These are phyloP conservation scores for Cynanchum wilfordii DNA, from an alignment of 257 asterid species.

Conservation along the genomic window DNA sequence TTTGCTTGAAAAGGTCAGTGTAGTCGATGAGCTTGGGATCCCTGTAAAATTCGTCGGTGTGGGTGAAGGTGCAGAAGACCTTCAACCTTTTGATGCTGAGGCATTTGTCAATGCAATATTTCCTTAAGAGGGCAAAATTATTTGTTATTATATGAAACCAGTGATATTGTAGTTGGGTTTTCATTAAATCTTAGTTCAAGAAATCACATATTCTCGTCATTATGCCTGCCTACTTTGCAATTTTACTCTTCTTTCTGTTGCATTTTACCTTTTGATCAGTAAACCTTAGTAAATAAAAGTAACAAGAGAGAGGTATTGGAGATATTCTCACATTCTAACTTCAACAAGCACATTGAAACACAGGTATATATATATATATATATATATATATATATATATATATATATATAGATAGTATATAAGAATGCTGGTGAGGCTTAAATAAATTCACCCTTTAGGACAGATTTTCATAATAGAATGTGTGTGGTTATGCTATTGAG, in stretches of 20 bases:
- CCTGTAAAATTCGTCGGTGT: constrained; percentile 95
- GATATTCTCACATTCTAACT: no score
- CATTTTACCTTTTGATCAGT: no score
- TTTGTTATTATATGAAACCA: not conserved
- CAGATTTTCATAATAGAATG: not conserved
- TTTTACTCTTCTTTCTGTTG: no score
- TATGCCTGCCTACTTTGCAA: not conserved
- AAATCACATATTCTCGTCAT: not conserved
- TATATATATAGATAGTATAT: no score
- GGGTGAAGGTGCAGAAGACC: constrained; percentile 85
- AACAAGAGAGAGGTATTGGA: no score
- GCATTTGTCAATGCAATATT: constrained; percentile 86
- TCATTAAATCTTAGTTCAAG: not conserved
- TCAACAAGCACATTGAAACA: no score
- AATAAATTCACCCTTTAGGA: not conserved
- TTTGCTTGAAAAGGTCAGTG: constrained; percentile 63
- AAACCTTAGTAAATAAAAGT: no score
- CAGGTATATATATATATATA: no score
- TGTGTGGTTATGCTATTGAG: not conserved
- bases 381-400: no score
- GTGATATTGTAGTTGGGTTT: not conserved
- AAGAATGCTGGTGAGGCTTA: not conserved
- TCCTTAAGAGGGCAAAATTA: constrained; percentile 41
- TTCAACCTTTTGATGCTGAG: constrained; percentile 88
- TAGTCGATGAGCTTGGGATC: constrained; percentile 90